Conservation (phyloP, 805 yeast genomes). For the Ogataea populi-albae region DNA sequence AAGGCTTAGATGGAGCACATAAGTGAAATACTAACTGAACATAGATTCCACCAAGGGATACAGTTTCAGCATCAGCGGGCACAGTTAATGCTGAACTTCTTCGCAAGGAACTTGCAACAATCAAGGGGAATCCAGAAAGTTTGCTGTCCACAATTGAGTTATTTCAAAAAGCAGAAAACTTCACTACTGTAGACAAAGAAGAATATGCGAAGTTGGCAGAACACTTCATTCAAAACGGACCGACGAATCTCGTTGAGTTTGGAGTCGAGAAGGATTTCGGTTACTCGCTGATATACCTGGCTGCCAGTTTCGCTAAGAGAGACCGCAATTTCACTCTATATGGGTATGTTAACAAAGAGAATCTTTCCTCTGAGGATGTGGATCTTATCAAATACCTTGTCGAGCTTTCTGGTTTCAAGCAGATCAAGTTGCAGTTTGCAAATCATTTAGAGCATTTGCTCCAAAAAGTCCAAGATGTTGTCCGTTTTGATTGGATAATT, state of each 20-base stretch:
- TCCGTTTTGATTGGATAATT: conserved; percentile 18
- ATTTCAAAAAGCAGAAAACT: conserved; percentile 10
- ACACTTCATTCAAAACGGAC: conserved; percentile 4
- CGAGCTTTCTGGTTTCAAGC: conserved; percentile 16
- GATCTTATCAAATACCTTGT: conserved; percentile 16
- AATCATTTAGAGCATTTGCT: conserved; percentile 3
- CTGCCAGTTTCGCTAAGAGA: conserved; percentile 15
- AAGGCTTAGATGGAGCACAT: no score
- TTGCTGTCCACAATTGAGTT: conserved; percentile 20
- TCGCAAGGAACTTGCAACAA: conserved; percentile 5
- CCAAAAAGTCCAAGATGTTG: conserved; percentile 1
- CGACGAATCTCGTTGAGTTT: conserved; percentile 14
- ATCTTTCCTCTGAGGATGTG: conserved; percentile 8
- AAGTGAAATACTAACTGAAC: no score
- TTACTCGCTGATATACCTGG: conserved; percentile 20
- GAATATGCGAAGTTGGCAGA: conserved; percentile 7
- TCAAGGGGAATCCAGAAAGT: conserved; percentile 19
- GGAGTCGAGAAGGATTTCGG: conserved; percentile 24
- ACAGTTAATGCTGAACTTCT: no score
- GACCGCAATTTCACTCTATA: conserved; percentile 13
- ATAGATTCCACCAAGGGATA: no score
- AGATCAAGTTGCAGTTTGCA: conserved; percentile 12
- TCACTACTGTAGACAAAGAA: background rate
- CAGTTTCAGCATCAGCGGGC: no score
- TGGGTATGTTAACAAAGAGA: conserved; percentile 11